Evolutionary conservation across 441 rosid genomes (phyloP), one percentile per base, ranked within the genome.

Genomic region (Erodium texanum): DNA sequence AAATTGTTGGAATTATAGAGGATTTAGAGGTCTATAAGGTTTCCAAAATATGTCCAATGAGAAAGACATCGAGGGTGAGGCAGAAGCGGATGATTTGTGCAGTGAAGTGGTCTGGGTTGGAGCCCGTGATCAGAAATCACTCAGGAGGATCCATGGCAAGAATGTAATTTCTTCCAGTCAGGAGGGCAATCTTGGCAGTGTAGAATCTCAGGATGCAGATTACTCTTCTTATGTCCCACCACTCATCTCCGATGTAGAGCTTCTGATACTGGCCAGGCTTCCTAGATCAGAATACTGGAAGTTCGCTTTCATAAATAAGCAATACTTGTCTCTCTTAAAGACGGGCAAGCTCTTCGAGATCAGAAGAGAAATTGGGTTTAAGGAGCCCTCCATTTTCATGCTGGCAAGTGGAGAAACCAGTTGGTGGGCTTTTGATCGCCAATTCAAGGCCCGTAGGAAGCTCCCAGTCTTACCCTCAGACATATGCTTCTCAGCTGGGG

Each of bases 131-230:
- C 29, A 27, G 29, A 27, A 27, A 27, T 27, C 29, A 1, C 29
- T 4, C 2, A 1, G 29, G 29, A 27, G 29, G 29, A 27, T 1
- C 29, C 29, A 4, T 1, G 29, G 29, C 29, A 27, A 4, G 29
- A 4, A 27, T 27, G 29, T 27, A 27, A 27, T n/a, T 74, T 74
- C 78, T 45, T 69, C 79, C 29, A 74, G 29, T 27, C 29, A 27
- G 29, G 29, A 27, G 29, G 29, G 29, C 29, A 27, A 4, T 27
- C 29, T 27, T 27, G 29, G 29, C 29, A 27, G 73, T 68, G 76
- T 72, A 4, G 69, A 77, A 88, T 83, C 91, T 81, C 90, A 93
- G 91, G 98, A 89, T 93, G 94, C 94, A 90, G 97, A 90, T 93
- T 93, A 90, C 77, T 65, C 66, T 11, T 65, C 66, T 11, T 65